phyloP scores from a whole-genome alignment of 352 stramenopile genomes.

The Heterotrichella gracilis region DNA sequence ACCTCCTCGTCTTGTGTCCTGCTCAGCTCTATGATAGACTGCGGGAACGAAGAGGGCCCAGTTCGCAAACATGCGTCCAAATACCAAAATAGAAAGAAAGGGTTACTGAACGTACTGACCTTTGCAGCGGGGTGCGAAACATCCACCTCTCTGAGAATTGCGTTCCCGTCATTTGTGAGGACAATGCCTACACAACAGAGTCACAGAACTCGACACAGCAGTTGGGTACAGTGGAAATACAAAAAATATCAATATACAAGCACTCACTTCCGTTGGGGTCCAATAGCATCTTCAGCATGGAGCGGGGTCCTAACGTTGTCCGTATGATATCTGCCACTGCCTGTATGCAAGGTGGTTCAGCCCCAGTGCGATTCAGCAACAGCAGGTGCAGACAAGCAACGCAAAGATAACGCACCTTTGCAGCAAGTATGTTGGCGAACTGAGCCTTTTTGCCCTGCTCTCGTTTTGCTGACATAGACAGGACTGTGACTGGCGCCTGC shows the following conservation, averaged over 20 bases:
- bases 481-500: no score
- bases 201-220: neutral
- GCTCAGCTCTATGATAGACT: slow-evolving; percentile 97
- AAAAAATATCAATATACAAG: neutral
- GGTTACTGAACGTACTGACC: no score
- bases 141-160: slow-evolving; percentile 88
- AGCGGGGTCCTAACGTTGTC: slow-evolving; percentile 81
- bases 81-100: no score
- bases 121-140: slow-evolving; percentile 69
- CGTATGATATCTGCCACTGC: slow-evolving; percentile 88
- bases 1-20: slow-evolving; percentile 95
- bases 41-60: no score
- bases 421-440: no score
- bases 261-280: slow-evolving; percentile 68
- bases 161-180: slow-evolving; percentile 97
- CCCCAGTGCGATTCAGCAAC: no score
- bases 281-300: slow-evolving; percentile 97
- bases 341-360: no score
- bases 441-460: no score
- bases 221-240: neutral
- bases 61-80: no score
- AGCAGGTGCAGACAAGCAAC: no score
- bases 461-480: no score
- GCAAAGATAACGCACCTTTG: no score
- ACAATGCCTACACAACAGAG: slow-evolving; percentile 27